Percentiles rank a stretch among this genome's conserved stretches.
phyloP scores from a whole-genome alignment of 1,284 basidiomycete genomes.

The Xerocomus cyaneibrunnescens region DNA sequence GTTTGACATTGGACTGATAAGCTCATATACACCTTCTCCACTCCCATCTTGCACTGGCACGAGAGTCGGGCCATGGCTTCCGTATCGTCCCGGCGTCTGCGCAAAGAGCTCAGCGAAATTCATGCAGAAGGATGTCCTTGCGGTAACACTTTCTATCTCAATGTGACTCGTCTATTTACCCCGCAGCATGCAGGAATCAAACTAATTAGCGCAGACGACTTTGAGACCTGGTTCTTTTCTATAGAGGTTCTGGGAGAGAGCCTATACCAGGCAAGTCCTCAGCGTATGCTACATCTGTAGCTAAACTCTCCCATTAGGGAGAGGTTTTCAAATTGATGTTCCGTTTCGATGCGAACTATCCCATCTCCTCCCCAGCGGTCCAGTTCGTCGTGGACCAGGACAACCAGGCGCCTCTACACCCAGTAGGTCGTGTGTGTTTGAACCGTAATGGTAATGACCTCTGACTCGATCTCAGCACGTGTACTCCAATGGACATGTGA shows the following conservation, averaged over 20 bases:
- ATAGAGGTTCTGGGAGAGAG: slow-evolving; percentile 80
- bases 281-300: not conserved
- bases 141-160: slow-evolving; percentile 40
- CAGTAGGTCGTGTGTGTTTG: slow-evolving; percentile 46
- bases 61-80: slow-evolving; percentile 48
- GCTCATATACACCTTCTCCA: not conserved
- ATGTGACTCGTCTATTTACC: slow-evolving; percentile 5
- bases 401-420: slow-evolving; percentile 67
- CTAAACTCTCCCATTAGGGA: slow-evolving; percentile 44
- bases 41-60: slow-evolving; percentile 19
- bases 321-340: slow-evolving; percentile 77
- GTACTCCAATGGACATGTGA: slow-evolving; percentile 82
- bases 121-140: slow-evolving; percentile 69
- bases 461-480: slow-evolving; percentile 56
- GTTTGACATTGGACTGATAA: slow-evolving; percentile 17
- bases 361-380: slow-evolving; percentile 80
- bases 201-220: slow-evolving; percentile 69
- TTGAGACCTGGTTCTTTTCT: slow-evolving; percentile 68
- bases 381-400: slow-evolving; percentile 70
- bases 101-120: slow-evolving; percentile 74
- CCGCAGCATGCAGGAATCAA: slow-evolving; percentile 53
- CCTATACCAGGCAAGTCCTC: slow-evolving; percentile 56
- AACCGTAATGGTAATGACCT: slow-evolving; percentile 1
- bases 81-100: slow-evolving; percentile 64
- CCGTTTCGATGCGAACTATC: slow-evolving; percentile 72